Base-by-base conservation (phyloP, 257 asterid genomes). In the Coffea canephora region DNA sequence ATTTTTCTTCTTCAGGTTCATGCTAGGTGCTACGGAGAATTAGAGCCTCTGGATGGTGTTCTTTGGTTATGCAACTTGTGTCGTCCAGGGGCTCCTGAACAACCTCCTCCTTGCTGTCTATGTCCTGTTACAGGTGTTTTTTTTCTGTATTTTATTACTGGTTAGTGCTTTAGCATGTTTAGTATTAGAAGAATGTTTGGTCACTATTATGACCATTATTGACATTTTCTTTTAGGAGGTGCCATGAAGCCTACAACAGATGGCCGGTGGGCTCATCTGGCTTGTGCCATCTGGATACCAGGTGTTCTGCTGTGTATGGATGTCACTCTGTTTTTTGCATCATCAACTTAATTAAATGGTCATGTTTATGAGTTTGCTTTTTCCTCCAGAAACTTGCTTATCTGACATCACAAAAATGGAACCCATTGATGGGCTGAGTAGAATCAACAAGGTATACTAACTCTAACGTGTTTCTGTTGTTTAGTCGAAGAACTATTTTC, bases 221-320 rank as follows among this genome's bases (percentile, higher is more conserved):
- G 78, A 81, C 27, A 52, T 76, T 73, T 83, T 65, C 49, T 16
- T 85, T 81, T 84, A 96, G 99, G 99, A 49, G 98, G 99, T 81
- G 99, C 98, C 78, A 94, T 96, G 99, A 96, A 96, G 92, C 97
- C 97, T 74, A 96, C 99, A 66, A 92, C 96, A 27, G 97, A 96
- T 88, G 99, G 97, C 54, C 95, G 98, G 45, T 96, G 98, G 99
- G 98, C 99, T 84, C 99, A 96, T 90, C 96, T 96, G 87, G 95
- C 99, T 82, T 96, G 99, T 82, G 99, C 98, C 83, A 94, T 96
- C 82, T 96, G 99, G 99, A 94, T 96, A 86, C 99, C 99, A 88
- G 99, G 98, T 96, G 77, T 79, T 71, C 54, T 69, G 46, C 78
- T 74, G 61, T 79, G 49, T 52, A 8, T 57, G 34, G 48, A 62